phyloP scores from a whole-genome alignment of 192 early-diverging fungal genomes.

The Jimgerdemannia lactiflua region DNA sequence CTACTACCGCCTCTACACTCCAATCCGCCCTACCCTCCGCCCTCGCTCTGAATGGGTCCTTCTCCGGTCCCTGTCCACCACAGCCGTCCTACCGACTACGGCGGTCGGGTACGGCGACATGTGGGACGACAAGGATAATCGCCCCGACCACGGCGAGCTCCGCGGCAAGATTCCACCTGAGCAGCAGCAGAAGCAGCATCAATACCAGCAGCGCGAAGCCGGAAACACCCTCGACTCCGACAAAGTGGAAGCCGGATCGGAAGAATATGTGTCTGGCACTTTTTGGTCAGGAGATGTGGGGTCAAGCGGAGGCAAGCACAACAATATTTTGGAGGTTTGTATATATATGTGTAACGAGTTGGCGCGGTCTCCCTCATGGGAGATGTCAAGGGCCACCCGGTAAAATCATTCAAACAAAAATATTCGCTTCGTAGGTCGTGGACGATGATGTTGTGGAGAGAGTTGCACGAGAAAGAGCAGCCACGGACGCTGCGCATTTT shows the following conservation, averaged over 20 bases:
- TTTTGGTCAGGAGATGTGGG: neutral
- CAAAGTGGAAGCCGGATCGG: neutral
- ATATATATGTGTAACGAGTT: neutral
- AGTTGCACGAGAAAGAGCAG: neutral
- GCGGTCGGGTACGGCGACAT: neutral
- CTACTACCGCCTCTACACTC: neutral
- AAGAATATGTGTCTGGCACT: neutral
- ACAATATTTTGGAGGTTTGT: neutral
- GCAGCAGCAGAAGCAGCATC: no score
- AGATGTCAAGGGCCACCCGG: no score
- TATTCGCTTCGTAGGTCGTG: neutral
- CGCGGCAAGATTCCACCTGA: neutral
- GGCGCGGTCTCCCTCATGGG: no score
- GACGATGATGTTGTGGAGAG: neutral
- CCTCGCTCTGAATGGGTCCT: neutral
- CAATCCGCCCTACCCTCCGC: neutral
- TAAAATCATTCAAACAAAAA: no score
- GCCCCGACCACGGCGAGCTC: neutral
- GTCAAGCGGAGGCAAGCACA: neutral
- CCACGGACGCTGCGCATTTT: neutral
- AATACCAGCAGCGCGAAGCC: no score
- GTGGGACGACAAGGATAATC: neutral
- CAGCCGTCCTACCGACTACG: neutral
- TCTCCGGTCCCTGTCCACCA: neutral
- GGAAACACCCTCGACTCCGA: no score